Base-by-base conservation (phyloP, 768 basidiomycete genomes). In the Trametes gibbosa region DNA sequence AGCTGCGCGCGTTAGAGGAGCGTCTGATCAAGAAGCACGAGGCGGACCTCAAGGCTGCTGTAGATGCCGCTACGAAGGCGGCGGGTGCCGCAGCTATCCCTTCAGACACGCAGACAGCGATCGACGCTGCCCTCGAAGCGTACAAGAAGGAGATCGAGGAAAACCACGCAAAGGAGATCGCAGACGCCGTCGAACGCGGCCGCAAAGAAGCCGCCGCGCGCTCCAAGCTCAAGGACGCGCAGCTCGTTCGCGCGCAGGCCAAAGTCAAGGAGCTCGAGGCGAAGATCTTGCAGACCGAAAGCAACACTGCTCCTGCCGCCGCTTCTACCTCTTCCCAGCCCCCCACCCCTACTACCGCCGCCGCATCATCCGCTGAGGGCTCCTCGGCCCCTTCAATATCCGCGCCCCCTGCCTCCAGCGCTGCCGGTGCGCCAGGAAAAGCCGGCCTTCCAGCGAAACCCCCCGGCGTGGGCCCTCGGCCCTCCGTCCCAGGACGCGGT, bases 201-300 rank as follows among this genome's bases (percentile, higher is more conserved):
- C 77, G 89, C 47, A 75, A 81, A 75, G 90, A 92, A 62, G 76
- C 80, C 50, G 74, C 66, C 1, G 76, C 83, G 23, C 88, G 87
- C 73, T 69, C 73, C 34, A 89, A 86, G 69, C 63, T 92, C 42
- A 91, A 90, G 73, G 90, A 92, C 63, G 74, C 76, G 1, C 87
- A 87, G 63, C 74, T 91, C n/a, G 77, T 84, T 29, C 81, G 76
- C 50, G 75, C 82, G 10, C 83, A 89, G 66, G 74, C 73, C 56
- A 81, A 78, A 56, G 74, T 90, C 50, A 91, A 89, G 73, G 84
- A 87, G 7, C 75, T 90, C 35, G 89, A 91, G 66, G 77, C 78
- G 12, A 82, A 84, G 57, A 80, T 89, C 35, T 69, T 81, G 41
- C 81, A 81, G 58, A 83, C 81, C 81, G 78, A 78, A 63, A 79